Conservation (phyloP, 2,329 filamentous ascomycete species). For the Ramularia collo-cygni region DNA sequence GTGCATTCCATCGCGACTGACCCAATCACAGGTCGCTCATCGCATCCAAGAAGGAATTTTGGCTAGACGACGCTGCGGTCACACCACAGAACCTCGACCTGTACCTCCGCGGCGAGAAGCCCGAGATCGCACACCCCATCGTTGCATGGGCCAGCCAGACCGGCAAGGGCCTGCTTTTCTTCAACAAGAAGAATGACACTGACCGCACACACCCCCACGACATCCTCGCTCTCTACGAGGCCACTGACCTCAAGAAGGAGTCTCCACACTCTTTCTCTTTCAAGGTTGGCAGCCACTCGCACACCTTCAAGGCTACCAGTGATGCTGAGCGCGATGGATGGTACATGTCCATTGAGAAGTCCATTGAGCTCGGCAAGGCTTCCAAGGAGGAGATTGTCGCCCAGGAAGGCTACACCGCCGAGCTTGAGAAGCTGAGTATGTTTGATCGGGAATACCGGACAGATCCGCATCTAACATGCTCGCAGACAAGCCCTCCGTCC, state of each 20-base stretch:
- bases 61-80: slow-evolving; percentile 57
- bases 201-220: slow-evolving; percentile 76
- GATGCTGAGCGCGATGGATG: slow-evolving; percentile 82
- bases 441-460: too few relatives aligned
- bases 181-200: slow-evolving; percentile 66
- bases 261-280: slow-evolving; percentile 78
- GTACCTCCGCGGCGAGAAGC: slow-evolving; percentile 87
- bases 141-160: slow-evolving; percentile 88
- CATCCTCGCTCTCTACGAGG: slow-evolving; percentile 58
- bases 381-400: slow-evolving; percentile 64
- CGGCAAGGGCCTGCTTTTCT: slow-evolving; percentile 90
- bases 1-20: not conserved
- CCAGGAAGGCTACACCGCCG: slow-evolving; percentile 82
- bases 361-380: slow-evolving; percentile 79
- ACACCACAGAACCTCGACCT: slow-evolving; percentile 65
- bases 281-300: slow-evolving; percentile 80
- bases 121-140: slow-evolving; percentile 66
- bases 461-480: too few relatives aligned
- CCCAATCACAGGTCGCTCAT: slow-evolving; percentile 62
- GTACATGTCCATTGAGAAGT: slow-evolving; percentile 75
- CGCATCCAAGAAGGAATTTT: slow-evolving; percentile 87
- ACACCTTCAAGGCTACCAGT: slow-evolving; percentile 78
- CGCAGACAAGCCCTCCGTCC: slow-evolving; percentile 29
- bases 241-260: slow-evolving; percentile 66
- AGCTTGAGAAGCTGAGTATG: slow-evolving; percentile 64